Evolutionary conservation across 164 flowering plant genomes (phyloP).

Genomic region (Piper longum): DNA sequence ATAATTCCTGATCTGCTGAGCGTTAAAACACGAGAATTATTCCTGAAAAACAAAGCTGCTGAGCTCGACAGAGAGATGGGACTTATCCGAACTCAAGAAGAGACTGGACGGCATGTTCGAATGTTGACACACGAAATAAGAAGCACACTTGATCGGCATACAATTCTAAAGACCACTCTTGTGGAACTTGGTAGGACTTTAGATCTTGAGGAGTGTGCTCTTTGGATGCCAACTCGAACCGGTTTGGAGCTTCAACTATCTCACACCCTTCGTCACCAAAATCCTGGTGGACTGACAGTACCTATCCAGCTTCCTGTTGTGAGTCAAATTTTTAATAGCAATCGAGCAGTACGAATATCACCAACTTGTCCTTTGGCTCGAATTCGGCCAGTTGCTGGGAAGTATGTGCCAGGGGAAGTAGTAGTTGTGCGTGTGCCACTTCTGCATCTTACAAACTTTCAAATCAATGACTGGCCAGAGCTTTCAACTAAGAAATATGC

Average conservation of each 20-base stretch:
- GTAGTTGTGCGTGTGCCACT: constrained; percentile 74
- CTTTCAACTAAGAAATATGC: constrained; percentile 47
- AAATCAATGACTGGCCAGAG: constrained; percentile 52
- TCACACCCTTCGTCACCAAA: constrained; percentile 36
- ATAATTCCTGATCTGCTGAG: constrained; percentile 58
- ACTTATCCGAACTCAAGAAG: constrained; percentile 55
- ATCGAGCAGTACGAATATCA: constrained; percentile 40
- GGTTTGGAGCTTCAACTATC: constrained; percentile 41
- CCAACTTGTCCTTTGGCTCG: constrained; percentile 44
- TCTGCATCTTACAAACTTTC: constrained; percentile 48
- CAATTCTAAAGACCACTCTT: constrained; percentile 57
- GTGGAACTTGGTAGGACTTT: constrained; percentile 59
- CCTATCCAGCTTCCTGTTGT: constrained; percentile 41
- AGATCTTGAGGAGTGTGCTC: constrained; percentile 56
- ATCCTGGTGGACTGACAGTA: constrained; percentile 35
- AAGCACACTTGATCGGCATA: constrained; percentile 57
- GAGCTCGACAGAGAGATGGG: constrained; percentile 69
- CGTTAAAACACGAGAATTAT: constrained; percentile 44
- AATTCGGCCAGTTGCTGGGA: constrained; percentile 32
- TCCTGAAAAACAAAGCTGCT: constrained; percentile 46
- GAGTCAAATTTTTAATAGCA: constrained; percentile 39
- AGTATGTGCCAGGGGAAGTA: constrained; percentile 44
- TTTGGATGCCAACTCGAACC: constrained; percentile 65
- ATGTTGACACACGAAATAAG: constrained; percentile 77
- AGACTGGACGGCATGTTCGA: constrained; percentile 65